phyloP scores from a whole-genome alignment of 176 grass and related monocot species.

The Ampelocalamus luodianensis region DNA sequence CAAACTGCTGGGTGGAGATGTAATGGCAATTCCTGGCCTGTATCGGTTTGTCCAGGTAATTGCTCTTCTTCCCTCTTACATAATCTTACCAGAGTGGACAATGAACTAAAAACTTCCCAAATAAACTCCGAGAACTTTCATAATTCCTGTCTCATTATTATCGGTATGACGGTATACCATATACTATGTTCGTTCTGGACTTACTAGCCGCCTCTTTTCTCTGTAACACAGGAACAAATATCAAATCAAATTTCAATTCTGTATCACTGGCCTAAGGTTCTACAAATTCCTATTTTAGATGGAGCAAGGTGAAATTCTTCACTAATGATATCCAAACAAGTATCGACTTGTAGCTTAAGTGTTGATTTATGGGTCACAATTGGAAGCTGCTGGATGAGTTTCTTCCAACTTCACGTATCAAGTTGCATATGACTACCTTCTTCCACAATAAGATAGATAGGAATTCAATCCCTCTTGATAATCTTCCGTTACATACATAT shows the following conservation, averaged over 20 bases:
- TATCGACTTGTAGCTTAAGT: neutral
- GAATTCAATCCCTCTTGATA: neutral
- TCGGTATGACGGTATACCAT: neutral
- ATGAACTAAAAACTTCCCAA: neutral
- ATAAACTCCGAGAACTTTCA: neutral
- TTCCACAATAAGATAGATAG: constrained; percentile 20
- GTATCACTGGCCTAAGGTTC: constrained; percentile 87
- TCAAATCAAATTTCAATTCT: constrained; percentile 78
- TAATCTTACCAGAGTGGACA: neutral
- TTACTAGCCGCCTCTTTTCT: constrained; percentile 17
- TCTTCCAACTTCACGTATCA: neutral
- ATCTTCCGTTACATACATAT: constrained; percentile 13
- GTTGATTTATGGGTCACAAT: neutral
- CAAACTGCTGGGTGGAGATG: constrained; percentile 88
- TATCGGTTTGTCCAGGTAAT: constrained; percentile 80
- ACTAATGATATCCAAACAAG: constrained; percentile 3
- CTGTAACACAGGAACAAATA: constrained; percentile 63
- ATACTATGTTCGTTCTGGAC: constrained; percentile 2
- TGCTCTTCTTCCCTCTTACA: constrained; percentile 1
- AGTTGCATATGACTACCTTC: neutral
- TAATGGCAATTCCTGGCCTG: constrained; percentile 88
- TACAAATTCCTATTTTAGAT: constrained; percentile 91
- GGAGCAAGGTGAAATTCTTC: constrained; percentile 67
- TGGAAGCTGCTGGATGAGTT: neutral
- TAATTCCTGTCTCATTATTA: neutral